Evolutionary conservation across 345 rosid genomes (phyloP).

Genomic region (Anacardium occidentale): DNA sequence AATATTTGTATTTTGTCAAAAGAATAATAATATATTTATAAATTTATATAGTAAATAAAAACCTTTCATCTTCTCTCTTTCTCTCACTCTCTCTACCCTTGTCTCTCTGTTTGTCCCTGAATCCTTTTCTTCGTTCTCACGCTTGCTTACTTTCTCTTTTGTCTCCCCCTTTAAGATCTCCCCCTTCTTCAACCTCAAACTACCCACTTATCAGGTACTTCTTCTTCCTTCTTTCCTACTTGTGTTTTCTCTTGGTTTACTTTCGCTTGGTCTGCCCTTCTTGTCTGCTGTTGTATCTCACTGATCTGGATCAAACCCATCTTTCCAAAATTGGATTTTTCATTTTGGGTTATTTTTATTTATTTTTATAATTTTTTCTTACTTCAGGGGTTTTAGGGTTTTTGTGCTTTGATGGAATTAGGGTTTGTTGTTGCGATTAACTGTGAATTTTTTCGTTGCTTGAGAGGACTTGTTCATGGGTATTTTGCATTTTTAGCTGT

Average conservation of each 20-base stretch:
- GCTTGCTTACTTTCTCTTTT: slow-evolving; percentile 5
- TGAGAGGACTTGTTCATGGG: neutral
- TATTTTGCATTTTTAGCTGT: neutral
- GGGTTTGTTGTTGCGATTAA: slow-evolving; percentile 9
- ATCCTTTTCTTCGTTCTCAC: neutral
- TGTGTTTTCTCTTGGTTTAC: neutral
- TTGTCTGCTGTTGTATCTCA: neutral
- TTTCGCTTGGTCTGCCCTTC: slow-evolving; percentile 4
- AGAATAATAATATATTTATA: neutral
- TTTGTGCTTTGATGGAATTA: neutral
- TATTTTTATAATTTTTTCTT: neutral
- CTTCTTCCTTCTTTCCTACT: neutral
- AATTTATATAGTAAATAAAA: neutral
- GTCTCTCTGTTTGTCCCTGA: neutral
- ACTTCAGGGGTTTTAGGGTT: slow-evolving; percentile 15
- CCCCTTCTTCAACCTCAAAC: neutral
- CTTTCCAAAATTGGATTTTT: neutral
- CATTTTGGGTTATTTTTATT: neutral
- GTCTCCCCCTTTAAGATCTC: neutral
- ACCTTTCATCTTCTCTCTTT: neutral
- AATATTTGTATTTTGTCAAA: too few species aligned
- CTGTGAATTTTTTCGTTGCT: neutral
- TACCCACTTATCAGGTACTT: slow-evolving; percentile 8
- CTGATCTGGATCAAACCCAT: slow-evolving; percentile 8
- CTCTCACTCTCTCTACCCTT: neutral